Evolutionary conservation across 345 rosid genomes (phyloP), one percentile per base, ranked within the genome.

Genomic region (Lepidium aucheri): DNA sequence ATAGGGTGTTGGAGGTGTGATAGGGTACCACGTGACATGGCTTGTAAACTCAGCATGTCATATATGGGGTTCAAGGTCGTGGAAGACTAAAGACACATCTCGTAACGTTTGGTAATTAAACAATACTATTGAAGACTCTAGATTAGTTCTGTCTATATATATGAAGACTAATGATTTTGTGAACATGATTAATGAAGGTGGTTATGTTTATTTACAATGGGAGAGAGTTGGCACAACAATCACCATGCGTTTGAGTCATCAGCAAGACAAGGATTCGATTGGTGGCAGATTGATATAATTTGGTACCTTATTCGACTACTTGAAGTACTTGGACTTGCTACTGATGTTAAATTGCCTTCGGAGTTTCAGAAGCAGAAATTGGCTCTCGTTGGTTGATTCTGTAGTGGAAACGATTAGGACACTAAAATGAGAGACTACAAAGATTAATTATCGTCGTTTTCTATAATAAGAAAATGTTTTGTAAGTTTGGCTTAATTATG

Each of bases 171-270:
- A 1, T 28, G 32, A 20, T 32, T 4, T 51, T 18, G 53, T 46
- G 53, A 26, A 1, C 30, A 26, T 53, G 2, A 26, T 26, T 32
- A n/a, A 12, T 49, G 28, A 71, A 87, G 95, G 95, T 89, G 95
- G 96, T 84, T 91, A 35, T 89, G 92, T 15, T 8, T 87, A 61
- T 82, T 89, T 43, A 80, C 92, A 28, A 85, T 89, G 53, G 98
- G 98, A 58, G 94, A 91, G 64, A 95, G 98, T 53, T 88, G 96
- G 97, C 97, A 91, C 77, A 86, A 84, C 53, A 88, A 91, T 50
- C 95, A 91, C 68, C 98, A 91, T 52, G 92, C 95, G 0, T 89
- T 87, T 18, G 91, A 84, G 53, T 84, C 65, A 73, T 89, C 98
- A 1, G 95, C 94, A 0, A 77, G 88, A 9, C 98, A 89, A 36